phyloP scores from a whole-genome alignment of 2,329 filamentous ascomycete genomes.

The Magnaporthiopsis poae region DNA sequence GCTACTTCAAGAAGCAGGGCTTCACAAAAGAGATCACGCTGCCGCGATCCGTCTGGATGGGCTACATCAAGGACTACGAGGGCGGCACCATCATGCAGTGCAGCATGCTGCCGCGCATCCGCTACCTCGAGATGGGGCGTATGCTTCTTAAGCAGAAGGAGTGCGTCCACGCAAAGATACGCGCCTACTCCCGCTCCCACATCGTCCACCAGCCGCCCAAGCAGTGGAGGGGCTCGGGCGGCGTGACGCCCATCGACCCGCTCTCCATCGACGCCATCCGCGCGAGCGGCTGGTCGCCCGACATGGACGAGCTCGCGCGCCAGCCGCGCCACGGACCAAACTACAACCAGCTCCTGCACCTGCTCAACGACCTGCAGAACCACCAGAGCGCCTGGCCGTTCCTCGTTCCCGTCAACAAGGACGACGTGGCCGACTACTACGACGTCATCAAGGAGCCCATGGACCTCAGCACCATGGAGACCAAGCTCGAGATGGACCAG shows the following conservation, averaged over 20 bases:
- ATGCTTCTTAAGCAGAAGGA: slow-evolving; percentile 71
- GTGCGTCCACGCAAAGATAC: slow-evolving; percentile 62
- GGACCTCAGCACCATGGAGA: slow-evolving; percentile 66
- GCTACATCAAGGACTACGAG: slow-evolving; percentile 73
- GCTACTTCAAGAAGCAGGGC: slow-evolving; percentile 71
- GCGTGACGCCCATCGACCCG: slow-evolving; percentile 48
- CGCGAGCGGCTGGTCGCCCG: slow-evolving; percentile 61
- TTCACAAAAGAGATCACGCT: slow-evolving; percentile 71
- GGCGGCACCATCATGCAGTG: slow-evolving; percentile 74
- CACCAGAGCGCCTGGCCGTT: slow-evolving; percentile 66
- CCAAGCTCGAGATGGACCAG: slow-evolving; percentile 60
- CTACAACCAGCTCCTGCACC: slow-evolving; percentile 60
- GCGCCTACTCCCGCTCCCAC: slow-evolving; percentile 60
- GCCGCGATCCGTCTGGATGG: slow-evolving; percentile 65
- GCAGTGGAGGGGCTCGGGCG: slow-evolving; percentile 43
- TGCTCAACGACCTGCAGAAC: slow-evolving; percentile 66
- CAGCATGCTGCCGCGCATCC: slow-evolving; percentile 63
- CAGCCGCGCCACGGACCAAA: slow-evolving; percentile 67
- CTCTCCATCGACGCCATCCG: slow-evolving; percentile 59
- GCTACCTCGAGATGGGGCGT: slow-evolving; percentile 59
- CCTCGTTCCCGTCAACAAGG: slow-evolving; percentile 61
- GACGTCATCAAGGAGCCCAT: slow-evolving; percentile 70
- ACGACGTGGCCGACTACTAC: slow-evolving; percentile 70
- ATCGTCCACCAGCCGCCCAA: slow-evolving; percentile 57
- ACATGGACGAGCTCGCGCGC: slow-evolving; percentile 66